Evolutionary conservation across 805 yeast genomes (phyloP).

Genomic region (Yarrowia hollandica): DNA sequence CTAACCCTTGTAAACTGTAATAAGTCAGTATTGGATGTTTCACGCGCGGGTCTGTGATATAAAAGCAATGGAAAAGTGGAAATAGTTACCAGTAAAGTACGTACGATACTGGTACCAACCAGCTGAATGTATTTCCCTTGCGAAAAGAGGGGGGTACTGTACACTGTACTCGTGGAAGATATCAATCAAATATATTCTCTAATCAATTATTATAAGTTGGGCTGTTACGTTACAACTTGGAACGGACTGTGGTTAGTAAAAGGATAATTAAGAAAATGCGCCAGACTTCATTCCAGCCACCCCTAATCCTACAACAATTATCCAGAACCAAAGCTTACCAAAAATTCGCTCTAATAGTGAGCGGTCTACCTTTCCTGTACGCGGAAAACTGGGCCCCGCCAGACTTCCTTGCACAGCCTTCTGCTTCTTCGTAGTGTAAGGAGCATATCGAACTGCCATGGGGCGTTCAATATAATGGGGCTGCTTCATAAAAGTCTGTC

Average conservation of each 20-base stretch:
- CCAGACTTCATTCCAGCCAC: background rate
- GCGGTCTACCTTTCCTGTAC: background rate
- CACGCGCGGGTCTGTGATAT: too few species aligned
- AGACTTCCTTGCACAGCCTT: slow-evolving; percentile 2
- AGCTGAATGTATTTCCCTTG: too few species aligned
- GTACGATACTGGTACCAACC: too few species aligned
- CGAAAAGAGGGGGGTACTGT: too few species aligned
- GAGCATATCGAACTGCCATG: slow-evolving; percentile 65
- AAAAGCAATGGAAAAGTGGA: too few species aligned
- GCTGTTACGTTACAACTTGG: background rate
- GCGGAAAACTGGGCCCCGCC: background rate
- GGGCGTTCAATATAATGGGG: slow-evolving; percentile 62
- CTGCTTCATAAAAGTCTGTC: slow-evolving; percentile 64
- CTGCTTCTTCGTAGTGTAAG: slow-evolving; percentile 41
- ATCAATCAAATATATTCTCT: too few species aligned
- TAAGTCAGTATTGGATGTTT: too few species aligned
- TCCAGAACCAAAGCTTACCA: slow-evolving; percentile 22
- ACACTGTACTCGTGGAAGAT: too few species aligned
- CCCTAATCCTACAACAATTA: background rate
- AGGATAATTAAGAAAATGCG: background rate
- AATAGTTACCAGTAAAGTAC: too few species aligned
- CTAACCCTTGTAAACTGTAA: too few species aligned
- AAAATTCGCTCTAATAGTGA: slow-evolving; percentile 11
- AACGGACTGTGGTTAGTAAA: slow-evolving; percentile 11
- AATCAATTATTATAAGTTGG: too few species aligned